Evolutionary conservation across 1,284 basidiomycete genomes (phyloP), one percentile per base, ranked within the genome.

Genomic region (Neonothopanus nambi): DNA sequence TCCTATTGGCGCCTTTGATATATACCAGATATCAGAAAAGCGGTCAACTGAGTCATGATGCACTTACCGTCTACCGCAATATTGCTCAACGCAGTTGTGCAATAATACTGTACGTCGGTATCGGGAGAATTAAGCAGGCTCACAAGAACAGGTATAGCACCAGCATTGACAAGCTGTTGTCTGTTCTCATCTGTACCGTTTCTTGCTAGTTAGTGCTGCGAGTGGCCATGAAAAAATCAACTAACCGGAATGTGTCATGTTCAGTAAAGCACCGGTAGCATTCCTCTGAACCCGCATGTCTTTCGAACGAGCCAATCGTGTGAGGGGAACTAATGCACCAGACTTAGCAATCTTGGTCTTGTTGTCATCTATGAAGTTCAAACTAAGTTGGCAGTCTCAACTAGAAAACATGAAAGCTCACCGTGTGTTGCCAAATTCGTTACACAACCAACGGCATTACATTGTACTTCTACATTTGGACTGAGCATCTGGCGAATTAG

Each of bases 261-360:
- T 99, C 54, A 99, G 80, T 54, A 99, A 77, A 30, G 97, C 97
- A 12, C 97, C 97, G 1, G 97, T 99, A 2, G 97, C 97, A 68
- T 99, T 99, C 55, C 97, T 83, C 72, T 99, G 97, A 1, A 99
- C 97, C 35, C 97, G 86, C 95, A 99, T 98, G 71, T 99, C 97
- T 74, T 98, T 99, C 28, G 95, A 98, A 57, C 94, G 89, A 42
- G 97, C 97, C 42, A 99, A 81, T 47, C 97, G 86, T 42, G 97
- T 99, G 38, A 99, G 84, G 36, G 97, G 97, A 23, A 98, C 94
- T 48, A 99, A 78, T 13, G 97, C 97, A 49, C 97, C 97, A 3
- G 95, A 98, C 78, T 98, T 98, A 51, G 97, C 97, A 59, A 99
- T 99, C 81, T 97, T 98, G 47, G 95, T 98, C 82, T 99, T 99